These are phyloP conservation scores for Corniculantispora saksenae DNA, from an alignment of 2,329 filamentous ascomycete species.

Conservation along the genomic window DNA sequence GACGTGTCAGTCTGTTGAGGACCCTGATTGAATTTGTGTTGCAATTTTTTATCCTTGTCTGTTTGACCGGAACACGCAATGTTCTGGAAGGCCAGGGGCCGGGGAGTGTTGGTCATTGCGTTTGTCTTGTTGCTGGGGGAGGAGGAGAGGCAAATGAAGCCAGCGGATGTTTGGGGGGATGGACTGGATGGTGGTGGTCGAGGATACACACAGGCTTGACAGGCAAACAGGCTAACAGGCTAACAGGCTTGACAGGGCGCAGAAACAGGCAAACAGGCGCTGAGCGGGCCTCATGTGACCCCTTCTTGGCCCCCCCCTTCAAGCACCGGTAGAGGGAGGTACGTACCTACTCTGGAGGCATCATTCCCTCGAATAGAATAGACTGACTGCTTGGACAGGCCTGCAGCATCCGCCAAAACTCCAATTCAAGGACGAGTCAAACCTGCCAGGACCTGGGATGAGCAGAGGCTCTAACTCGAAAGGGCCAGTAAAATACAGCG, in stretches of 20 bases:
- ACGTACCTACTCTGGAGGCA: no score
- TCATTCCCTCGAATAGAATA: no score
- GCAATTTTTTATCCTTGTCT: neutral
- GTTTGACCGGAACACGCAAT: neutral
- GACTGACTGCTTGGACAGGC: neutral
- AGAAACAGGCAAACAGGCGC: no score
- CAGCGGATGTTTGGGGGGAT: no score
- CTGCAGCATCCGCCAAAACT: neutral
- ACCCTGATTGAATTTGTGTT: neutral
- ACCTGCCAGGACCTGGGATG: no score
- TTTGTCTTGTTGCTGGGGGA: neutral
- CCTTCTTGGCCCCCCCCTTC: neutral
- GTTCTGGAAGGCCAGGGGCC: constrained; percentile 9
- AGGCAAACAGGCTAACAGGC: no score
- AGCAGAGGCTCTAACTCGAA: neutral
- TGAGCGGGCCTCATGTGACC: neutral
- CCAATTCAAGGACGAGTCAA: no score
- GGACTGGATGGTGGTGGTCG: no score
- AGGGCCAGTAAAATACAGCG: neutral
- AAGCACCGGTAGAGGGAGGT: no score
- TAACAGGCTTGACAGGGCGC: no score
- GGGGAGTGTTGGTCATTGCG: constrained; percentile 13
- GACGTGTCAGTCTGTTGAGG: neutral
- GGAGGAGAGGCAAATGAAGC: neutral
- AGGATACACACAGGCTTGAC: no score